Percentiles rank a stretch among this genome's conserved stretches.
Evolutionary conservation across 2,329 filamentous ascomycete species (phyloP).

Genomic region (Lomentospora prolificans): DNA sequence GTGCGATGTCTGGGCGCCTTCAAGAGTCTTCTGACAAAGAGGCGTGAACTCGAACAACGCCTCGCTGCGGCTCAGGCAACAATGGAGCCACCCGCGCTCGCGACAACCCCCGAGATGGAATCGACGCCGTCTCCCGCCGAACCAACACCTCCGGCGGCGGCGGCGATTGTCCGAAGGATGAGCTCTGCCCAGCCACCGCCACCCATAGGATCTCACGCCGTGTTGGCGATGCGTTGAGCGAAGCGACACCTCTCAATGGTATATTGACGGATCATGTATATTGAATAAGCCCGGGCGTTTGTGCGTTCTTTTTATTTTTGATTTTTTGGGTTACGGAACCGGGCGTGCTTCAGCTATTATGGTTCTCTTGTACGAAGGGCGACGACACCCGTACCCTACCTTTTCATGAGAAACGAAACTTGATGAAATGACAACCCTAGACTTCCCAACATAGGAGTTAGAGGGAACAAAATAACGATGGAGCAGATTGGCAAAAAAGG

Average conservation of each 20-base stretch:
- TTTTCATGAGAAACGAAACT: background rate
- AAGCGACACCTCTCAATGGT: background rate
- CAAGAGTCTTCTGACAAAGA: constrained; percentile 72
- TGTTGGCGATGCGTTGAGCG: background rate
- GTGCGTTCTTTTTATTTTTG: background rate
- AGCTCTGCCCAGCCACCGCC: background rate
- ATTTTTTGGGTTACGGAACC: background rate
- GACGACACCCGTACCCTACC: background rate
- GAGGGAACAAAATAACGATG: too few species aligned
- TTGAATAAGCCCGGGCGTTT: background rate
- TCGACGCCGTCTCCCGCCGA: background rate
- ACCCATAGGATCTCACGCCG: background rate
- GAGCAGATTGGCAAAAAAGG: too few species aligned
- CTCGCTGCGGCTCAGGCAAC: constrained; percentile 20
- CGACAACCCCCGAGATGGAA: background rate
- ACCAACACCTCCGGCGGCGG: background rate
- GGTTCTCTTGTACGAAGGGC: background rate
- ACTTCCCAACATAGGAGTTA: too few species aligned
- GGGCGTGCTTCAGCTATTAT: too few species aligned
- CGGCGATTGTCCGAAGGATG: background rate
- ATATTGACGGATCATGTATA: too few species aligned
- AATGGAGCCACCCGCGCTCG: background rate
- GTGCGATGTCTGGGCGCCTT: constrained; percentile 81
- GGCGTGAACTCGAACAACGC: constrained; percentile 51
- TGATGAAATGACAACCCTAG: background rate